phyloP scores from a whole-genome alignment of 345 rosid genomes.

The Erodium maritimum region DNA sequence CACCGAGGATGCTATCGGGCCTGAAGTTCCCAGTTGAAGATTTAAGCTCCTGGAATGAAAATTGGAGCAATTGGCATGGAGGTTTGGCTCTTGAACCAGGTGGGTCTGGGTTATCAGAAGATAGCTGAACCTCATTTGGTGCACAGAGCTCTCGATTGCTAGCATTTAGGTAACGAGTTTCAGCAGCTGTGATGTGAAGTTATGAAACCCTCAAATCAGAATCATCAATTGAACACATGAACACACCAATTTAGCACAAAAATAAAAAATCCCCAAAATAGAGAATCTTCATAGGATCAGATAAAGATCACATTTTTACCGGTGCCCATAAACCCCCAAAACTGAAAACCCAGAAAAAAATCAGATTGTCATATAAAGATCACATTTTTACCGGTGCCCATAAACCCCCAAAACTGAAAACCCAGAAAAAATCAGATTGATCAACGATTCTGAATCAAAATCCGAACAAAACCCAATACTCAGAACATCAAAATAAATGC shows the following conservation, averaged over 20 bases:
- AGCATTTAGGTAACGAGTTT: slow-evolving; percentile 62
- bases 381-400: too few relatives aligned
- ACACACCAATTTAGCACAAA: background rate
- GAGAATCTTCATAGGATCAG: background rate
- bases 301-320: too few relatives aligned
- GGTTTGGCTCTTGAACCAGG: slow-evolving; percentile 20
- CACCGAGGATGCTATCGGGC: slow-evolving; percentile 82
- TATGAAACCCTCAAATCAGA: background rate
- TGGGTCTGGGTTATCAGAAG: slow-evolving; percentile 35
- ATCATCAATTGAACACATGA: background rate
- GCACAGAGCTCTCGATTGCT: slow-evolving; percentile 56
- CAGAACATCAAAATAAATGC: background rate
- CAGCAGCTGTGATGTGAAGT: slow-evolving; percentile 56
- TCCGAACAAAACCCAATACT: background rate
- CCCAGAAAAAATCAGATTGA: background rate
- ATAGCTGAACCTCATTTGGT: slow-evolving; percentile 41
- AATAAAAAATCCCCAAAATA: background rate
- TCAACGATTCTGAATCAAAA: background rate
- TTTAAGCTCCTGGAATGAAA: slow-evolving; percentile 61
- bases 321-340: too few relatives aligned
- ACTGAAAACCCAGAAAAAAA: slow-evolving; percentile 6
- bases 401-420: too few relatives aligned
- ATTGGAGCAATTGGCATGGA: slow-evolving; percentile 47
- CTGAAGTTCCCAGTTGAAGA: slow-evolving; percentile 74
- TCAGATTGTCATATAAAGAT: slow-evolving; percentile 14